A percentile compares a stretch with the other conserved stretches of the same genome.
Conservation (phyloP, 1,284 basidiomycete species). For the Ustilago cynodontis region DNA sequence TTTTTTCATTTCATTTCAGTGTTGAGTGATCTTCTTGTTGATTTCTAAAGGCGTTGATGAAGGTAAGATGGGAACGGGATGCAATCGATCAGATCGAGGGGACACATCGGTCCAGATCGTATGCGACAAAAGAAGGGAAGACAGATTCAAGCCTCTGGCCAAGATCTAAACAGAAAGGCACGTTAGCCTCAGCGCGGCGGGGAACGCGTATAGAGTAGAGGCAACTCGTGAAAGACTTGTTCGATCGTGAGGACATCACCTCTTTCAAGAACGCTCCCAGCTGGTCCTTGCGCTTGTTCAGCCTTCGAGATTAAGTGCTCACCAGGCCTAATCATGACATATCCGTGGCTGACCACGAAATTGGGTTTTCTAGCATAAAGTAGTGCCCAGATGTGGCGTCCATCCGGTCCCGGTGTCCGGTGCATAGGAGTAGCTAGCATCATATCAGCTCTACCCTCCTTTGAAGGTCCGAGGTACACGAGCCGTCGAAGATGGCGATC, state of each 20-base stretch:
- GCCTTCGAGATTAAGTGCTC: background rate
- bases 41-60: no score
- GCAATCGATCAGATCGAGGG: no score
- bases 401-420: background rate
- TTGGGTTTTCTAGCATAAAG: background rate
- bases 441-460: background rate
- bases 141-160: no score
- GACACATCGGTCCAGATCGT: no score
- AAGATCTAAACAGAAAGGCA: no score
- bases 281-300: background rate
- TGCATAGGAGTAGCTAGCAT: background rate
- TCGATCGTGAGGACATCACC: background rate
- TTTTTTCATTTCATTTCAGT: no score
- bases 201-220: no score
- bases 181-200: no score
- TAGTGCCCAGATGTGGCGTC: background rate
- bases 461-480: background rate
- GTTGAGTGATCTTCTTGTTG: no score
- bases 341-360: background rate
- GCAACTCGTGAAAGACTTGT: background rate
- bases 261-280: background rate
- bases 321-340: background rate
- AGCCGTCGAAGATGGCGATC: background rate
- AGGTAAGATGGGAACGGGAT: no score
- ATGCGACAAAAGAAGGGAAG: no score